Percentiles rank a stretch among this genome's conserved stretches.
Conservation (phyloP, 768 basidiomycete genomes). For the Artomyces pyxidatus region DNA sequence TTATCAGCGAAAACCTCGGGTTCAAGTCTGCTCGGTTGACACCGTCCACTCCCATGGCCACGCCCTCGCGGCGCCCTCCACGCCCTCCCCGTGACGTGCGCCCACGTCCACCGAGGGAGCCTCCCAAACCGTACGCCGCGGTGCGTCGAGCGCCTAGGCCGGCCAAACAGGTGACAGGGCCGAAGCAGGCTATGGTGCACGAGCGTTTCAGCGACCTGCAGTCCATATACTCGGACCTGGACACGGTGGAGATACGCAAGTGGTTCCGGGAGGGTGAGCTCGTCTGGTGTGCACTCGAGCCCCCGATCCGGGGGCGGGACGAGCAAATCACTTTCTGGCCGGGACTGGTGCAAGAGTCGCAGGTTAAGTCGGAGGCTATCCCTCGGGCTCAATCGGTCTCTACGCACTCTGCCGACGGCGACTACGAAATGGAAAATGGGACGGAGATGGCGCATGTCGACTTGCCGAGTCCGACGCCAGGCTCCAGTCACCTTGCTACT, state of each 20-base stretch:
- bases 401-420: slow-evolving; percentile 15
- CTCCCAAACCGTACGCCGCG: slow-evolving; percentile 30
- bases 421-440: slow-evolving; percentile 16
- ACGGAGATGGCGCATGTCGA: not conserved
- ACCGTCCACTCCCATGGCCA: not conserved
- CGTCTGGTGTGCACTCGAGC: slow-evolving; percentile 56
- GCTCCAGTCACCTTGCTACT: not conserved
- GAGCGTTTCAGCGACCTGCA: slow-evolving; percentile 62
- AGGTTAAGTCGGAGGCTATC: slow-evolving; percentile 37
- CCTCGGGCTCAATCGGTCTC: slow-evolving; percentile 18
- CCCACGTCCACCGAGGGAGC: slow-evolving; percentile 3
- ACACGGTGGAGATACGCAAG: slow-evolving; percentile 39
- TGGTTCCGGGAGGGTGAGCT: slow-evolving; percentile 66
- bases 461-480: no score
- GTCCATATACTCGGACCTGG: slow-evolving; percentile 39
- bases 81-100: slow-evolving; percentile 1
- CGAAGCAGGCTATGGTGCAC: slow-evolving; percentile 43
- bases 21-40: slow-evolving; percentile 24
- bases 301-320: slow-evolving; percentile 38
- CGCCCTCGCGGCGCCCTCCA: not conserved
- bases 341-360: slow-evolving; percentile 52
- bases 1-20: slow-evolving; percentile 57
- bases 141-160: slow-evolving; percentile 32
- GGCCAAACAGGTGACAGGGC: slow-evolving; percentile 21
- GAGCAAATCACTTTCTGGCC: slow-evolving; percentile 67